Evolutionary conservation across 352 stramenopile species (phyloP).

Genomic region (Globisporangium canariense): DNA sequence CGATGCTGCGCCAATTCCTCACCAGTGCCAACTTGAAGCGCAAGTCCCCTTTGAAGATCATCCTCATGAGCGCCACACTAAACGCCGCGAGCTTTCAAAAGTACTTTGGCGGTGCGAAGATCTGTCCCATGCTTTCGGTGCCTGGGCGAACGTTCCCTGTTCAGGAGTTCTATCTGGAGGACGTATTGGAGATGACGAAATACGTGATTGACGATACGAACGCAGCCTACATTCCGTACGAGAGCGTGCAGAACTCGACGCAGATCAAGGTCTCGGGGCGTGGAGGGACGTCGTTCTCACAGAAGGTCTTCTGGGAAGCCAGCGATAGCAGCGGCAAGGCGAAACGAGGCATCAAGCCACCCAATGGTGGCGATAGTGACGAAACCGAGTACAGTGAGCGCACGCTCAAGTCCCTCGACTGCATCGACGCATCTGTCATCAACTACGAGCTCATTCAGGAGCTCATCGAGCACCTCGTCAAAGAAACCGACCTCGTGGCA

Average conservation of each 20-base stretch:
- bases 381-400: slow-evolving; percentile 74
- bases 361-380: not conserved
- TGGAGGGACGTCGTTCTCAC: slow-evolving; percentile 55
- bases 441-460: slow-evolving; percentile 94
- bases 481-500: slow-evolving; percentile 40
- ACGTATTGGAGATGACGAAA: slow-evolving; percentile 86
- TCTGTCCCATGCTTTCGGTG: slow-evolving; percentile 87
- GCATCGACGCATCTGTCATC: slow-evolving; percentile 89
- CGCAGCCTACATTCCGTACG: slow-evolving; percentile 36
- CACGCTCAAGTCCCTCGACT: slow-evolving; percentile 78
- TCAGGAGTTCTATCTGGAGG: slow-evolving; percentile 94
- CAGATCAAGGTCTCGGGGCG: slow-evolving; percentile 62
- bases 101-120: slow-evolving; percentile 89
- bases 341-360: slow-evolving; percentile 15
- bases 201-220: slow-evolving; percentile 83
- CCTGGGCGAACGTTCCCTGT: slow-evolving; percentile 96
- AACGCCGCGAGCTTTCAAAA: slow-evolving; percentile 94
- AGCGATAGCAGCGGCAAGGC: slow-evolving; percentile 31
- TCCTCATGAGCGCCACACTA: slow-evolving; percentile 97
- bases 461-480: slow-evolving; percentile 81
- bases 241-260: slow-evolving; percentile 34
- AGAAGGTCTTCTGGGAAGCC: slow-evolving; percentile 58
- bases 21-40: slow-evolving; percentile 36
- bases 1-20: slow-evolving; percentile 88
- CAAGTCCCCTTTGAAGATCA: slow-evolving; percentile 85